phyloP scores from a whole-genome alignment of 164 flowering plant species.

The Pachysandra terminalis region DNA sequence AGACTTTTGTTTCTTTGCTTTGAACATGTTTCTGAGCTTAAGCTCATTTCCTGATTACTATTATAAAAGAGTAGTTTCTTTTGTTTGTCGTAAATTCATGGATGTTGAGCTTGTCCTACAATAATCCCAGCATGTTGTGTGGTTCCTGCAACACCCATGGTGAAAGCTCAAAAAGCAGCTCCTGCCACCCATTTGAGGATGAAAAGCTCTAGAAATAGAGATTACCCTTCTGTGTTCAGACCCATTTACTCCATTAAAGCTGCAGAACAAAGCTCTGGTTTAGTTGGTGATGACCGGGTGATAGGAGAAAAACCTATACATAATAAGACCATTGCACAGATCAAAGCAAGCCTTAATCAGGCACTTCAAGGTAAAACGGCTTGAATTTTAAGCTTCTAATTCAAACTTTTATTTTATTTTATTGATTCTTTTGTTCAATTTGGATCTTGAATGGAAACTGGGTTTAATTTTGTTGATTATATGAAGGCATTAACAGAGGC shows the following conservation, averaged over 20 bases:
- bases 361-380: conserved; percentile 50
- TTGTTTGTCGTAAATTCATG: conserved; percentile 28
- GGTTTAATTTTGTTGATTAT: conserved; percentile 12
- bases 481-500: conserved; percentile 76
- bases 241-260: conserved; percentile 34
- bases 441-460: background rate
- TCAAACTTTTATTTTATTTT: background rate
- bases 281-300: conserved; percentile 23
- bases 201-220: conserved; percentile 18
- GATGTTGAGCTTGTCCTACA: too few species aligned
- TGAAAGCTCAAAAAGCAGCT: conserved; percentile 19
- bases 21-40: background rate
- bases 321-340: conserved; percentile 24
- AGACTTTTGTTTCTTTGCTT: background rate
- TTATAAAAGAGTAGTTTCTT: background rate
- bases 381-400: background rate
- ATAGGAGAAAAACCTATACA: conserved; percentile 6
- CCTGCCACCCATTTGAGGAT: conserved; percentile 24
- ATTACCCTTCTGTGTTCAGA: conserved; percentile 23
- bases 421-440: background rate
- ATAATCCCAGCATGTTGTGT: conserved; percentile 29
- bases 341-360: conserved; percentile 48
- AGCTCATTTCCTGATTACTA: background rate
- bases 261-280: conserved; percentile 36
- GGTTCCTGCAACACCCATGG: conserved; percentile 28